Conservation (phyloP, 2,329 filamentous ascomycete species). For the Tolypocladium nubicola region DNA sequence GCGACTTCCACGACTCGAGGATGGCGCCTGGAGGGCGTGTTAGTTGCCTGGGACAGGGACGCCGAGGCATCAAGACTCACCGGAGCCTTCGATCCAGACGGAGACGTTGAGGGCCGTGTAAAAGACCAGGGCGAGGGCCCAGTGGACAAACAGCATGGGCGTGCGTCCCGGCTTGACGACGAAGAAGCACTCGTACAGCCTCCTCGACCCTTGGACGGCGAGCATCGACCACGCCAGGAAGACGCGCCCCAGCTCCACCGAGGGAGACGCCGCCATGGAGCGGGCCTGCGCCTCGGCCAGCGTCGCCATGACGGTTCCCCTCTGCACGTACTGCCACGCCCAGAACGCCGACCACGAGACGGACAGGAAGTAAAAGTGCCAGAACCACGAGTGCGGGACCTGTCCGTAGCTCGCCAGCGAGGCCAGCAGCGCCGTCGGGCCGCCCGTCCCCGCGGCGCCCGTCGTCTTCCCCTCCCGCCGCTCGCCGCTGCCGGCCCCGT, state of each 20-base stretch:
- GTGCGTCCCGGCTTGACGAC: constrained; percentile 54
- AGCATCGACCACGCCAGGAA: constrained; percentile 61
- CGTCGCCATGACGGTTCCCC: constrained; percentile 41
- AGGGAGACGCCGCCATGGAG: constrained; percentile 4
- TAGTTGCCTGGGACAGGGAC: not conserved
- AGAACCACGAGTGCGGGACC: constrained; percentile 84
- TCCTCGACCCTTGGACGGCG: constrained; percentile 61
- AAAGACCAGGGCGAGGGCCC: constrained; percentile 66
- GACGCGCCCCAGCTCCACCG: constrained; percentile 51
- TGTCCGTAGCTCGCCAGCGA: constrained; percentile 27
- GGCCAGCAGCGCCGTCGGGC: constrained; percentile 2
- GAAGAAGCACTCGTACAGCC: constrained; percentile 63
- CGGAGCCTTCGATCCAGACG: constrained; percentile 74
- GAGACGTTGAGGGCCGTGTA: constrained; percentile 65
- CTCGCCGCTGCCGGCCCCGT: not conserved
- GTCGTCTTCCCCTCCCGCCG: constrained; percentile 3
- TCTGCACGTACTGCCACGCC: constrained; percentile 49
- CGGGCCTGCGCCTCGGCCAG: constrained; percentile 29
- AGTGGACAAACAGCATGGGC: constrained; percentile 79
- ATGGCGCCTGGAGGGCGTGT: constrained; percentile 16
- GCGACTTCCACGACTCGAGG: constrained; percentile 20
- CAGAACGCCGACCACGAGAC: constrained; percentile 63
- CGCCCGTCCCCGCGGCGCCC: not conserved
- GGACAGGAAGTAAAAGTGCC: constrained; percentile 74
- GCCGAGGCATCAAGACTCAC: constrained; percentile 33